A percentile compares a stretch with the other conserved stretches of the same genome.
These are phyloP conservation scores for Nemania diffusa DNA, from an alignment of 2,329 filamentous ascomycete species.

Conservation along the genomic window DNA sequence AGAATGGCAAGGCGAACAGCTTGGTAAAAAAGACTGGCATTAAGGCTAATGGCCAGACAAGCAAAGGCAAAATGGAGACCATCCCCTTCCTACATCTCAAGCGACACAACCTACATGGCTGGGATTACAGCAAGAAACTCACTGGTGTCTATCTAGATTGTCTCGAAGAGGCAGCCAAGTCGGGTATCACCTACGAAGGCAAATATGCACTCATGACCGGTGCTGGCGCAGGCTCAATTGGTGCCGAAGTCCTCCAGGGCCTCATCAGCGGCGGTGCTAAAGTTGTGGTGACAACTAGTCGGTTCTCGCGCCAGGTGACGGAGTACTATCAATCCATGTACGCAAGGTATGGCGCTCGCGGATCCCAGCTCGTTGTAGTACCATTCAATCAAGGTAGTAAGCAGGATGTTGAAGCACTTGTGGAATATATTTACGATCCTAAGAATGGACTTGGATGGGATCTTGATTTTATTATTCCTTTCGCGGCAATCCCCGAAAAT, in stretches of 20 bases:
- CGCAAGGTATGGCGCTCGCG: constrained; percentile 89
- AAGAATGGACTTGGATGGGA: constrained; percentile 99
- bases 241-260: constrained; percentile 94
- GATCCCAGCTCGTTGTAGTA: constrained; percentile 96
- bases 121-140: constrained; percentile 99
- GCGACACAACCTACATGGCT: constrained; percentile 91
- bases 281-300: constrained; percentile 94
- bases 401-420: constrained; percentile 92
- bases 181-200: constrained; percentile 89
- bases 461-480: constrained; percentile 93
- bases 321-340: constrained; percentile 99
- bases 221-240: constrained; percentile 96
- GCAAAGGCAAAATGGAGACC: constrained; percentile 94
- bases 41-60: constrained; percentile 63
- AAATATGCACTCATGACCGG: constrained; percentile 99
- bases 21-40: constrained; percentile 60
- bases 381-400: constrained; percentile 99
- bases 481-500: constrained; percentile 97
- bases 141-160: constrained; percentile 93
- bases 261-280: constrained; percentile 96
- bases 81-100: constrained; percentile 98
- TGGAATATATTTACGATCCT: constrained; percentile 95
- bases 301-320: constrained; percentile 96
- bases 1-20: constrained; percentile 73
- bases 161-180: constrained; percentile 85